Conservation (phyloP, 768 basidiomycete genomes). For the Kwoniella newhampshirensis region DNA sequence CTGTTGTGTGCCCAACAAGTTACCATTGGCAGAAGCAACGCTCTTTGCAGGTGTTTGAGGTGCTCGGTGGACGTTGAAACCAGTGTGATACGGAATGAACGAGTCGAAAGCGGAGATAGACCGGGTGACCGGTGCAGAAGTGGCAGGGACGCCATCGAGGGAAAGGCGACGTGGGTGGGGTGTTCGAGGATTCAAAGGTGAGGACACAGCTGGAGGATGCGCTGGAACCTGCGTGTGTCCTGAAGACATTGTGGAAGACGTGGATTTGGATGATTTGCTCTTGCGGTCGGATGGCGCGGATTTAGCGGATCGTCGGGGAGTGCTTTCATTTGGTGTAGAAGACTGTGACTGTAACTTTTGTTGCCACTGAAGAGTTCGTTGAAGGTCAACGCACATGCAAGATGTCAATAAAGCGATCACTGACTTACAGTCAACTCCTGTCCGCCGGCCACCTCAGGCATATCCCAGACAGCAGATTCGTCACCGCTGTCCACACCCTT, state of each 20-base stretch:
- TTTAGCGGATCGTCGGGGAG: slow-evolving; percentile 1
- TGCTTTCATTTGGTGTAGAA: not conserved
- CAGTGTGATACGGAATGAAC: slow-evolving; percentile 32
- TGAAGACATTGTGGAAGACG: slow-evolving; percentile 1
- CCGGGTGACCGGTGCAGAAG: not conserved
- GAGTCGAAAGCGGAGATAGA: slow-evolving; percentile 24
- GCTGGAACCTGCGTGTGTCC: not conserved
- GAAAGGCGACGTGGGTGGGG: slow-evolving; percentile 20
- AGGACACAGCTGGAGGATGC: slow-evolving; percentile 14
- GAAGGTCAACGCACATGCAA: not conserved
- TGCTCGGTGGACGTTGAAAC: slow-evolving; percentile 38
- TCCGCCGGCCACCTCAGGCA: slow-evolving; percentile 28
- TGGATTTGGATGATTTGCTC: not conserved
- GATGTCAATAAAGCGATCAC: not conserved
- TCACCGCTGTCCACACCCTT: slow-evolving; percentile 21
- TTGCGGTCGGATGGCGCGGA: slow-evolving; percentile 10
- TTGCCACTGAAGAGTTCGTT: slow-evolving; percentile 36
- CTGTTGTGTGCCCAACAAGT: slow-evolving; percentile 4
- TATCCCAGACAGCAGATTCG: slow-evolving; percentile 43
- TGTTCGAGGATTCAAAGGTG: slow-evolving; percentile 24
- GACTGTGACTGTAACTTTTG: slow-evolving; percentile 33
- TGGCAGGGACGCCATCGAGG: slow-evolving; percentile 9
- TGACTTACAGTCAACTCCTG: slow-evolving; percentile 37
- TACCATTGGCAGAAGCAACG: slow-evolving; percentile 11
- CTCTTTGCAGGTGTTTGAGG: slow-evolving; percentile 41